Evolutionary conservation across 306 rosid genomes (phyloP).

Genomic region (Rubus idaeus): DNA sequence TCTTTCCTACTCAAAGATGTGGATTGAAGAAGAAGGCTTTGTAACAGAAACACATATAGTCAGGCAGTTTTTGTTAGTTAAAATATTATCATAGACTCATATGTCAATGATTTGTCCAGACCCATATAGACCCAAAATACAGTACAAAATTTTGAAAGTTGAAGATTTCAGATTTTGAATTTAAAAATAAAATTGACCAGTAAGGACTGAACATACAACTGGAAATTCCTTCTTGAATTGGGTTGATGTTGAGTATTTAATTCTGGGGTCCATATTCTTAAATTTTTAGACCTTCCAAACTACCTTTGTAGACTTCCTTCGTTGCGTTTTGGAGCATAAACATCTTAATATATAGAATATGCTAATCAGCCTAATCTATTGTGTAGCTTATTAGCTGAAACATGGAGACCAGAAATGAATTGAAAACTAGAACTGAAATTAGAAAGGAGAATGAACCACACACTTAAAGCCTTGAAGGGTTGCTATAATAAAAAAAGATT

Average conservation of each 20-base stretch:
- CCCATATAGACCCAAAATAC: background rate
- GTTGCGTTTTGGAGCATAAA: background rate
- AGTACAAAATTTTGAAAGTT: background rate
- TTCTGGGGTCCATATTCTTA: background rate
- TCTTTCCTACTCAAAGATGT: background rate
- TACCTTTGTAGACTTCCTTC: background rate
- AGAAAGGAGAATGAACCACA: background rate
- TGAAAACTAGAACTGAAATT: background rate
- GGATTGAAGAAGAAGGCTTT: slow-evolving; percentile 15
- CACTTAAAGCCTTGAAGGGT: background rate
- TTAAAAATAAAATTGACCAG: background rate
- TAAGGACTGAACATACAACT: background rate
- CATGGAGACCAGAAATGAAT: background rate
- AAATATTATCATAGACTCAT: background rate
- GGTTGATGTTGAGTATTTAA: background rate
- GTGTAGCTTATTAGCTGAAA: background rate
- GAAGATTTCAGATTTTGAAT: background rate
- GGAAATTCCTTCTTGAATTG: background rate
- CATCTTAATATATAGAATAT: background rate
- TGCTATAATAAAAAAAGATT: no score
- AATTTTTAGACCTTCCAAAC: background rate
- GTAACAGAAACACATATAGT: background rate
- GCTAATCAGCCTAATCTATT: background rate
- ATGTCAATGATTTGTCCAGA: background rate
- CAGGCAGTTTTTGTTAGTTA: slow-evolving; percentile 6